Percentiles rank a stretch among this genome's conserved stretches.
Conservation (phyloP, 163 green algal genomes). For the Prototheca wickerhamii region DNA sequence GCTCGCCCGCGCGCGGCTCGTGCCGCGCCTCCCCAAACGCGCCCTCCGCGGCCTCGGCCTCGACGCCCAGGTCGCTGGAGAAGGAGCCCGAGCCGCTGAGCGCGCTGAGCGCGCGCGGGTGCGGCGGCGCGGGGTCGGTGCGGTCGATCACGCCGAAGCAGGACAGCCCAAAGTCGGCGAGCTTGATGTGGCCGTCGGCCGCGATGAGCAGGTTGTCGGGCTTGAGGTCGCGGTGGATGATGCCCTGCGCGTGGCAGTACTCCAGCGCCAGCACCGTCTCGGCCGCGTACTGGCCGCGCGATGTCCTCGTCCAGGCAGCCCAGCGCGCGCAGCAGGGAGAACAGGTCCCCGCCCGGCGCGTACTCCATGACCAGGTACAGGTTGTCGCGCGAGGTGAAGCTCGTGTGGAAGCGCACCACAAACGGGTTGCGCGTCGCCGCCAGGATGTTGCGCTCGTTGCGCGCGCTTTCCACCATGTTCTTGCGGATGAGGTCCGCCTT, state of each 20-base stretch:
- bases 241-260: slow-evolving; percentile 81
- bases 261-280: slow-evolving; percentile 84
- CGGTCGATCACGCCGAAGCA: slow-evolving; percentile 66
- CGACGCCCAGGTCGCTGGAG: too few relatives aligned
- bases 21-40: neutral
- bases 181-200: slow-evolving; percentile 85
- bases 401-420: slow-evolving; percentile 84
- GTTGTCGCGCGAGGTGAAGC: slow-evolving; percentile 78
- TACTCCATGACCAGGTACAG: slow-evolving; percentile 98
- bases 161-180: slow-evolving; percentile 83
- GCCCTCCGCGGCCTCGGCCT: too few relatives aligned
- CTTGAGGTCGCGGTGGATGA: slow-evolving; percentile 95
- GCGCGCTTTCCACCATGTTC: slow-evolving; percentile 87
- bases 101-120: too few relatives aligned
- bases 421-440: slow-evolving; percentile 84
- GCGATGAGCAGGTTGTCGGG: slow-evolving; percentile 93
- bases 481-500: slow-evolving; percentile 90
- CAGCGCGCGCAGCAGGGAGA: slow-evolving; percentile 61
- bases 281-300: slow-evolving; percentile 68
- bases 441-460: slow-evolving; percentile 90
- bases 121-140: slow-evolving; percentile 34
- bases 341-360: slow-evolving; percentile 64
- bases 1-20: neutral
- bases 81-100: too few relatives aligned
- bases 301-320: slow-evolving; percentile 62